A percentile compares a stretch with the other conserved stretches of the same genome.
These are phyloP conservation scores for Populus hybrid DNA, from an alignment of 441 rosid genomes.

Conservation along the genomic window DNA sequence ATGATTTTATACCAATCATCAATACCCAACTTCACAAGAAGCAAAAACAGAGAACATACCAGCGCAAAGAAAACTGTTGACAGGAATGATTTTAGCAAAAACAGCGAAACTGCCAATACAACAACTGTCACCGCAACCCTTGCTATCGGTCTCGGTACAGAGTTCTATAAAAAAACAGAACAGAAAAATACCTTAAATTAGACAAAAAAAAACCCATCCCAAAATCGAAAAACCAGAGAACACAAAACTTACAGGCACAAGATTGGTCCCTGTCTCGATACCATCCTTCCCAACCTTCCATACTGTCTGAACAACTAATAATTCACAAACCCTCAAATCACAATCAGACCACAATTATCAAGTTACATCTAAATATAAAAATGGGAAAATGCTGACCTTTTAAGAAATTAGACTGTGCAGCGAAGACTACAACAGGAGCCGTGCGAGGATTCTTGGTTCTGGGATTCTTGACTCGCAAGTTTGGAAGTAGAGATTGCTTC, in stretches of 20 bases:
- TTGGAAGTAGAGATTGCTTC: constrained; percentile 24
- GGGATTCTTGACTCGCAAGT: constrained; percentile 20
- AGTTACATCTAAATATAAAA: background rate
- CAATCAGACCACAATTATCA: background rate
- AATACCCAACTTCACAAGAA: background rate
- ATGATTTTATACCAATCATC: background rate
- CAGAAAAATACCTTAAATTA: background rate
- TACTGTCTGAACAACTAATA: constrained; percentile 56
- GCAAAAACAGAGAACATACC: constrained; percentile 41
- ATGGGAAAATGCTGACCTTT: constrained; percentile 39
- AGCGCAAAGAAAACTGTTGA: constrained; percentile 80
- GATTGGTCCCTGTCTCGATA: constrained; percentile 68
- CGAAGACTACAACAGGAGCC: constrained; percentile 29
- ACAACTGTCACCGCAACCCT: constrained; percentile 55
- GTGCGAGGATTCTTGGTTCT: constrained; percentile 26
- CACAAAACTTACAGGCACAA: constrained; percentile 74
- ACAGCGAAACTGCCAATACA: constrained; percentile 43
- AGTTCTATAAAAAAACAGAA: constrained; percentile 39
- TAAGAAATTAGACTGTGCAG: constrained; percentile 57
- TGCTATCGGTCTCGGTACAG: constrained; percentile 80
- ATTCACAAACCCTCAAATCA: background rate
- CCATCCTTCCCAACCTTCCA: constrained; percentile 88
- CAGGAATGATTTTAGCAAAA: constrained; percentile 66
- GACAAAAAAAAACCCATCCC: background rate
- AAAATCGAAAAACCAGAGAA: constrained; percentile 3